phyloP scores from a whole-genome alignment of 306 rosid species.

The Lablab purpureus region DNA sequence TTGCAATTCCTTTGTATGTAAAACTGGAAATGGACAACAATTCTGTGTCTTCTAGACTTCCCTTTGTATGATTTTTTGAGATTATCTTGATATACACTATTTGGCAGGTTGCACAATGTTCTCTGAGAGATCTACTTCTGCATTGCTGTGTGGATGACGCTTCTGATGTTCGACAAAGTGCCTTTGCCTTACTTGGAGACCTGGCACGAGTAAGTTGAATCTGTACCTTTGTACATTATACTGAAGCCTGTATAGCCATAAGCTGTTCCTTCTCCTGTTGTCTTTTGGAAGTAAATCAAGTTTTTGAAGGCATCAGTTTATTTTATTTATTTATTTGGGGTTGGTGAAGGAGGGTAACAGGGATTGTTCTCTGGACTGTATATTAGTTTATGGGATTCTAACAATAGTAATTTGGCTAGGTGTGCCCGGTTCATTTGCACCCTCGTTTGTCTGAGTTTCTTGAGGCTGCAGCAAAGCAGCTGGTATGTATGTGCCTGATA shows the following conservation, averaged over 20 bases:
- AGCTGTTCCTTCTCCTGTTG: not conserved
- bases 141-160: constrained; percentile 92
- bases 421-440: constrained; percentile 80
- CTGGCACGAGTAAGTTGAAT: constrained; percentile 91
- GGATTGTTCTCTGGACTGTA: constrained; percentile 24
- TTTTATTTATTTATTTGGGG: not conserved
- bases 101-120: constrained; percentile 83
- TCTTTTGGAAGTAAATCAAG: constrained; percentile 15
- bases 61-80: constrained; percentile 40
- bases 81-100: constrained; percentile 7
- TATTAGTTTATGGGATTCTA: constrained; percentile 37
- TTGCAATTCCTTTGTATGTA: not conserved
- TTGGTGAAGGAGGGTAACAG: not conserved
- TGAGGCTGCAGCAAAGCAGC: constrained; percentile 84
- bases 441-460: constrained; percentile 91
- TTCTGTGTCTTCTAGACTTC: constrained; percentile 31
- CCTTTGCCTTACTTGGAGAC: constrained; percentile 97
- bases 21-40: constrained; percentile 34
- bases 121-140: constrained; percentile 85
- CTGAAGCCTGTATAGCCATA: not conserved
- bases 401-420: constrained; percentile 63
- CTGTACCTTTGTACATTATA: not conserved
- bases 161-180: constrained; percentile 93
- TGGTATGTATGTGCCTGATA: constrained; percentile 66
- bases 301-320: not conserved